Evolutionary conservation across 495 filamentous ascomycete genomes (phyloP).

Genomic region (Halenospora varia): DNA sequence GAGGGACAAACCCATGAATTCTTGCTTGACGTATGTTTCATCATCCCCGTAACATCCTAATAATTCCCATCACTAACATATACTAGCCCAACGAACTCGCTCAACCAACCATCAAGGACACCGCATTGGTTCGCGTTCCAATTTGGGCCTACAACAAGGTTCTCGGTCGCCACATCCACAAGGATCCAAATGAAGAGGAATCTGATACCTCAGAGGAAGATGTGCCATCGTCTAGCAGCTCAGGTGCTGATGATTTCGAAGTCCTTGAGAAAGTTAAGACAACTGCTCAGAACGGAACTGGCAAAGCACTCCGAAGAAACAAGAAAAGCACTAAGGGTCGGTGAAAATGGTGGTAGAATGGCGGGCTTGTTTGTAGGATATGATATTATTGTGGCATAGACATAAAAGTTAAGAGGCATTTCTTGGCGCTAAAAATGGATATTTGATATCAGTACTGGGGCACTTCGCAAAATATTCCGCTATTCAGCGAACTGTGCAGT

Average conservation of each 20-base stretch:
- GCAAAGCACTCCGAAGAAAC: slow-evolving; percentile 14
- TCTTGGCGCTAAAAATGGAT: no score
- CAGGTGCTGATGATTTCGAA: slow-evolving; percentile 50
- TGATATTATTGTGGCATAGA: no score
- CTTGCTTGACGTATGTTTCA: slow-evolving; percentile 76
- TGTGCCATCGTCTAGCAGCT: slow-evolving; percentile 35
- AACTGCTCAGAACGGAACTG: slow-evolving; percentile 20
- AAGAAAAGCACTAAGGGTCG: slow-evolving; percentile 19
- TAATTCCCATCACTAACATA: slow-evolving; percentile 8
- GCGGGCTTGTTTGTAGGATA: no score
- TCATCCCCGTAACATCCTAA: slow-evolving; percentile 9
- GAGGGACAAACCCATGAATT: slow-evolving; percentile 80
- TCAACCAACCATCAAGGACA: slow-evolving; percentile 63
- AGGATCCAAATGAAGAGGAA: slow-evolving; percentile 30
- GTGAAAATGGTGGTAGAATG: no score
- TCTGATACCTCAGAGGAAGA: slow-evolving; percentile 33
- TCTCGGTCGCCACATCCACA: slow-evolving; percentile 47
- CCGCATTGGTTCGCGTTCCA: slow-evolving; percentile 65
- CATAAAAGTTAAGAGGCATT: no score
- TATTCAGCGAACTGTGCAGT: no score
- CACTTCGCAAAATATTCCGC: no score
- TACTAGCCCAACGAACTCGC: slow-evolving; percentile 57
- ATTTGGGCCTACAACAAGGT: slow-evolving; percentile 58
- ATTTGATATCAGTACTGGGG: no score
- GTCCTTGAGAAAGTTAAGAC: slow-evolving; percentile 47